A percentile compares a stretch with the other conserved stretches of the same genome.
Conservation (phyloP, 225 moss, liverwort and hornwort genomes). For the Anthoceros angustus region DNA sequence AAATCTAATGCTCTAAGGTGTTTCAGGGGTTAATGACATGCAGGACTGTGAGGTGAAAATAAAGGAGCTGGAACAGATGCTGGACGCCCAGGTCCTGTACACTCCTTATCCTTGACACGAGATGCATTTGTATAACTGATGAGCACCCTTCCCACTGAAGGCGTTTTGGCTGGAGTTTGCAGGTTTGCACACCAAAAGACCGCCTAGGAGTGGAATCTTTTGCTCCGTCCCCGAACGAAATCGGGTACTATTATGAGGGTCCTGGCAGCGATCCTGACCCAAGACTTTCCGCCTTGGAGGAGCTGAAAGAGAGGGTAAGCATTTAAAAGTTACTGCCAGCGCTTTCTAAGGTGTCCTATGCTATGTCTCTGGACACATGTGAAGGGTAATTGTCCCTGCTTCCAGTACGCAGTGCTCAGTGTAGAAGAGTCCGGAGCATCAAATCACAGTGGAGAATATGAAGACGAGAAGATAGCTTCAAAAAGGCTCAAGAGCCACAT, state of each 20-base stretch:
- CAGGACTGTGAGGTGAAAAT: slow-evolving; percentile 61
- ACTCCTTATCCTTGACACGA: not conserved
- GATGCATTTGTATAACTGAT: not conserved
- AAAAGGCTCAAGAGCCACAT: slow-evolving; percentile 53
- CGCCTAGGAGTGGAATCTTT: slow-evolving; percentile 67
- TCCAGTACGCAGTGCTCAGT: slow-evolving; percentile 33
- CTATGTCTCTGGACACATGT: not conserved
- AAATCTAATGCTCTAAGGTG: not conserved
- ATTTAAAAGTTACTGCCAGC: not conserved
- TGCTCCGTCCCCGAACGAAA: slow-evolving; percentile 61
- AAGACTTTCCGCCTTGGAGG: slow-evolving; percentile 33
- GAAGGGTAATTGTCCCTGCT: not conserved
- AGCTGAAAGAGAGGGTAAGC: slow-evolving; percentile 43
- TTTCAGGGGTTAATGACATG: slow-evolving; percentile 46
- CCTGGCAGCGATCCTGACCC: slow-evolving; percentile 25
- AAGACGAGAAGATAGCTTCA: slow-evolving; percentile 56
- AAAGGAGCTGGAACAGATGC: slow-evolving; percentile 49
- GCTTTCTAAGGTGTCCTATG: not conserved
- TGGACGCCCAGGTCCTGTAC: slow-evolving; percentile 48
- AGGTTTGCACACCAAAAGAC: slow-evolving; percentile 86
- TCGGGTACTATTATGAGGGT: slow-evolving; percentile 42
- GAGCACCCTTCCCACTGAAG: not conserved
- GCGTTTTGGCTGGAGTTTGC: slow-evolving; percentile 7
- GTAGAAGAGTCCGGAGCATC: slow-evolving; percentile 23
- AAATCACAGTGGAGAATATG: slow-evolving; percentile 29